These are phyloP conservation scores for Zymoseptoria tritici DNA, from an alignment of 2,329 filamentous ascomycete species.

Conservation along the genomic window DNA sequence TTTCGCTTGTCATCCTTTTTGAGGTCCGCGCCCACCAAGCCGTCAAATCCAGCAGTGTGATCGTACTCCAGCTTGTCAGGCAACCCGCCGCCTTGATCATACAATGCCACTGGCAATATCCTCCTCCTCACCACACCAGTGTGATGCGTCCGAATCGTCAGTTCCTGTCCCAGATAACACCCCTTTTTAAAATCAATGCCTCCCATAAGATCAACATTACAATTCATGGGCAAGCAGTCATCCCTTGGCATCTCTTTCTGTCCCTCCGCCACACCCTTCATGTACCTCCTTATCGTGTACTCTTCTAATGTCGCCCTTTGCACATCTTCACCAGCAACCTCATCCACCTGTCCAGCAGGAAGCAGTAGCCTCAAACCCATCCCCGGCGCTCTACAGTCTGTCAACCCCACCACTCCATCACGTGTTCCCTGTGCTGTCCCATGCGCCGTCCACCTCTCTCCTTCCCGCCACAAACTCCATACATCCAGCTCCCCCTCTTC, in stretches of 20 bases:
- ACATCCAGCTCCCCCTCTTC: constrained; percentile 58
- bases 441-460: constrained; percentile 30
- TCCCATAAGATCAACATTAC: constrained; percentile 78
- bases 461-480: constrained; percentile 68
- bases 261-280: constrained; percentile 78
- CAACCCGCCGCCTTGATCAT: constrained; percentile 41
- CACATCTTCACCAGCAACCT: constrained; percentile 29
- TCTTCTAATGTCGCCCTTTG: constrained; percentile 35
- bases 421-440: constrained; percentile 8
- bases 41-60: constrained; percentile 15
- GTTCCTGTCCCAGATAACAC: constrained; percentile 93
- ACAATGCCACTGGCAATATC: constrained; percentile 72
- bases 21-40: constrained; percentile 40
- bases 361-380: constrained; percentile 30
- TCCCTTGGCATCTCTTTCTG: constrained; percentile 67
- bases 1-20: constrained; percentile 45
- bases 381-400: constrained; percentile 30
- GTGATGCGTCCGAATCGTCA: constrained; percentile 92
- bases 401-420: constrained; percentile 33
- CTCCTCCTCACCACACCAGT: constrained; percentile 89
- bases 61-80: constrained; percentile 44
- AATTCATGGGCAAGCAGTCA: constrained; percentile 73
- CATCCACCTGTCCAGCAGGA: constrained; percentile 21
- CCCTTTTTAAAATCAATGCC: constrained; percentile 92
- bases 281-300: constrained; percentile 71